Percentiles rank a stretch among this genome's conserved stretches.
Conservation (phyloP, 441 rosid genomes). For the Viola pubescens region DNA sequence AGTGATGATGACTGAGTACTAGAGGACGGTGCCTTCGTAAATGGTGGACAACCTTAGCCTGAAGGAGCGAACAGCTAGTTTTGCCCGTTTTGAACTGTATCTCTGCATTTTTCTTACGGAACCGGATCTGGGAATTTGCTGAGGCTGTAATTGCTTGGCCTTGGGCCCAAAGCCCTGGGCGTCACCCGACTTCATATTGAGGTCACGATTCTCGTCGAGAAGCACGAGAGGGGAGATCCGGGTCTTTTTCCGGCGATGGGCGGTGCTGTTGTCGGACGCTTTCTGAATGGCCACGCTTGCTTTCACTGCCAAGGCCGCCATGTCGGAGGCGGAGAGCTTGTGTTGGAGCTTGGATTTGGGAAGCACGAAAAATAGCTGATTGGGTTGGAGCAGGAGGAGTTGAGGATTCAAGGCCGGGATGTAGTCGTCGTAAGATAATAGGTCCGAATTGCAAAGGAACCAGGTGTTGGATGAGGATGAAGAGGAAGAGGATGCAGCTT, state of each 20-base stretch:
- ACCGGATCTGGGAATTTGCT: slow-evolving; percentile 32
- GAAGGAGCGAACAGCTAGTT: slow-evolving; percentile 54
- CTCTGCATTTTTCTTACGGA: slow-evolving; percentile 44
- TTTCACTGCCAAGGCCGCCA: slow-evolving; percentile 74
- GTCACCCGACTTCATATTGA: not conserved
- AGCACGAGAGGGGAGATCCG: slow-evolving; percentile 42
- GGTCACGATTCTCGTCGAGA: slow-evolving; percentile 6
- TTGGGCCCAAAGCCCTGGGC: slow-evolving; percentile 9
- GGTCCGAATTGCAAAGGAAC: slow-evolving; percentile 54
- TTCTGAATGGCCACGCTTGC: slow-evolving; percentile 54
- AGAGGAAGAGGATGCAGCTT: slow-evolving; percentile 17
- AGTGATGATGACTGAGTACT: not conserved
- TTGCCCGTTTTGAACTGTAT: slow-evolving; percentile 41
- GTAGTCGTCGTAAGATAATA: slow-evolving; percentile 46
- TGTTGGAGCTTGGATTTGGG: slow-evolving; percentile 43
- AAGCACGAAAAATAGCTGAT: slow-evolving; percentile 58
- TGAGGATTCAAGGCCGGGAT: slow-evolving; percentile 39
- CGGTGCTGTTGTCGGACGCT: slow-evolving; percentile 15
- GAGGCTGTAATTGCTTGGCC: not conserved
- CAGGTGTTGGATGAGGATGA: slow-evolving; percentile 16
- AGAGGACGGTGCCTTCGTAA: slow-evolving; percentile 45
- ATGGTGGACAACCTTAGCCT: slow-evolving; percentile 50
- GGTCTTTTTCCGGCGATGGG: slow-evolving; percentile 27
- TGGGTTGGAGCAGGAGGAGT: slow-evolving; percentile 30
- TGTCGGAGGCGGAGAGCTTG: slow-evolving; percentile 48